A percentile compares a stretch with the other conserved stretches of the same genome.
Evolutionary conservation across 441 rosid species (phyloP).

Genomic region (Populus hybrid): DNA sequence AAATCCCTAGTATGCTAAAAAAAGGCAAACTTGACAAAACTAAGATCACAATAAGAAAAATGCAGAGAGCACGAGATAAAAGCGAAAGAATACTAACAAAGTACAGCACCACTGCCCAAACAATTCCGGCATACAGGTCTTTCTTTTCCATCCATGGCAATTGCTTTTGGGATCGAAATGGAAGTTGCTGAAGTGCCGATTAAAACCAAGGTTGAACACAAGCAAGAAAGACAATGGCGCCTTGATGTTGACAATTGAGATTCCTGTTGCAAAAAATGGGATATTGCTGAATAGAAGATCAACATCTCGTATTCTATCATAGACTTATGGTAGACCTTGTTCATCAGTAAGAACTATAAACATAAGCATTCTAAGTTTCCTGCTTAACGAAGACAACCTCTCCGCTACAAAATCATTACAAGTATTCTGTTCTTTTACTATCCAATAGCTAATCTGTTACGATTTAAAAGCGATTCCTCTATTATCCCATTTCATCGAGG

Average conservation of each 20-base stretch:
- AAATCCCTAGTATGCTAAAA: neutral
- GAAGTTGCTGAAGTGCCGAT: constrained; percentile 41
- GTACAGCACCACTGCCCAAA: constrained; percentile 71
- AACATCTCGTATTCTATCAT: neutral
- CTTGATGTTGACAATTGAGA: constrained; percentile 46
- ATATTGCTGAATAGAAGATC: neutral
- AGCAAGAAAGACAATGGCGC: constrained; percentile 62
- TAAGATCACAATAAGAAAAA: neutral
- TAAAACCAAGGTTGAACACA: constrained; percentile 57
- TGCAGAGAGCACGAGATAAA: neutral
- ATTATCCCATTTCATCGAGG: neutral
- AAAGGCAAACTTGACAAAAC: neutral
- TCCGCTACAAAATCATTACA: neutral
- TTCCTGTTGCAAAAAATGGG: constrained; percentile 34
- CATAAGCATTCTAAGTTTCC: neutral
- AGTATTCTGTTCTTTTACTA: neutral
- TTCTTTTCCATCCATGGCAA: constrained; percentile 54
- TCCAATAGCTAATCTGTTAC: neutral
- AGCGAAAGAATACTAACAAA: constrained; percentile 50
- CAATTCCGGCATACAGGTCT: constrained; percentile 75
- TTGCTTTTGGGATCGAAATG: constrained; percentile 40
- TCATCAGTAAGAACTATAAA: too few relatives aligned
- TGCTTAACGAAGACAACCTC: neutral
- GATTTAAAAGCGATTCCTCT: neutral
- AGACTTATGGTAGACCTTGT: too few relatives aligned